Percentiles rank a stretch among this genome's conserved stretches.
phyloP scores from a whole-genome alignment of 2,329 filamentous ascomycete genomes.

The Fusarium keratoplasticum region DNA sequence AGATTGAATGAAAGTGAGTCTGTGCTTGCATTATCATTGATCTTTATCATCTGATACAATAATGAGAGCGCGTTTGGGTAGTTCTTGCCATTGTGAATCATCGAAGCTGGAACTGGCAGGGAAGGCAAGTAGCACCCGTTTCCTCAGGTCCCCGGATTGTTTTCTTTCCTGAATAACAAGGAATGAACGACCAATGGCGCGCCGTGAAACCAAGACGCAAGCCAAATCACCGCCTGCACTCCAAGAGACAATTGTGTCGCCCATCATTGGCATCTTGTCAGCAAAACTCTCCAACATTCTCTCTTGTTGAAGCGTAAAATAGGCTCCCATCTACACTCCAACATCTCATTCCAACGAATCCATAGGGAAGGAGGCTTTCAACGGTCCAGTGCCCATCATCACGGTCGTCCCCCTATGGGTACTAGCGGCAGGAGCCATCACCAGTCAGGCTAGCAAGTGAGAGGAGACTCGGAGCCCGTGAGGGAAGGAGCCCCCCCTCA shows the following conservation, averaged over 20 bases:
- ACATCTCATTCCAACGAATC: not conserved
- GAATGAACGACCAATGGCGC: constrained; percentile 17
- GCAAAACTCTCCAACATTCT: not conserved
- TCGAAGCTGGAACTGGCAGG: not conserved
- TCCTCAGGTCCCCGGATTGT: not conserved
- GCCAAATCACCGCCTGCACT: not conserved
- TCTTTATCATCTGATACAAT: not conserved
- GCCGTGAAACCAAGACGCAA: constrained; percentile 7
- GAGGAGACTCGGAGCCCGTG: constrained; percentile 34
- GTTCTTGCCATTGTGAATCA: not conserved
- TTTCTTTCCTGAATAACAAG: constrained; percentile 29
- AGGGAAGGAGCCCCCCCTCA: constrained; percentile 23
- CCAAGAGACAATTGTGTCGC: not conserved
- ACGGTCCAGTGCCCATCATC: constrained; percentile 5
- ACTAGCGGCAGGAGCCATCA: constrained; percentile 37
- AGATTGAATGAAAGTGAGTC: not conserved
- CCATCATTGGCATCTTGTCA: not conserved
- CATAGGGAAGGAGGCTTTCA: constrained; percentile 8
- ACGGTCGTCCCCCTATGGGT: constrained; percentile 14
- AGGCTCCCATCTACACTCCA: not conserved
- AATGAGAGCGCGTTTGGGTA: not conserved
- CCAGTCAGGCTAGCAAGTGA: constrained; percentile 29
- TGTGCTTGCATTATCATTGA: not conserved
- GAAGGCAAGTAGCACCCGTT: not conserved
- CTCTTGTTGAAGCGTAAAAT: not conserved